Base-by-base conservation (phyloP, 139 green algal species). In the Auxenochlorella protothecoides region DNA sequence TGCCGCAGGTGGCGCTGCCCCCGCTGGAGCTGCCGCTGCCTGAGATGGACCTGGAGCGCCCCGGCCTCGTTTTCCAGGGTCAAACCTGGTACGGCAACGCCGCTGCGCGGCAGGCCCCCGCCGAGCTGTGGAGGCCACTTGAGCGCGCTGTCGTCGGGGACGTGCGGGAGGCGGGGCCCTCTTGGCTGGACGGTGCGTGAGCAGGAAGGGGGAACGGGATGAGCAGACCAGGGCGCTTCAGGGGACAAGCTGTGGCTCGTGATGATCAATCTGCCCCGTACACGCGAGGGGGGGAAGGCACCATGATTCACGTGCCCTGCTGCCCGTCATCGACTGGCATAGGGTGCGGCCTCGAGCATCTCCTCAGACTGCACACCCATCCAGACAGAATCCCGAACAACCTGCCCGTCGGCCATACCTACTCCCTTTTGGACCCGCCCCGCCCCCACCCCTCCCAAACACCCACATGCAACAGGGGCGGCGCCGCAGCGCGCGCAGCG, bases 1-100 rank as follows among this genome's bases (percentile, higher is more conserved):
- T 68, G 16, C 13, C 66, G 10, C 78, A 86, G 79, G 85, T 75
- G 12, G 77, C 80, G 55, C 55, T 62, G 4, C 65, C 64, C 4
- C 68, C 75, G 4, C 60, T 88, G 27, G 68, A 85, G 15, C 79
- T 93, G 70, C 79, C 76, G 2, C 75, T 97, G 75, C 91, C 91
- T 2, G 11, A 69, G 3, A 74, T 97, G 2, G 76, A 87, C 68
- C 61, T 78, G 54, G 74, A 83, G 12, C 72, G 84, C 8, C 76
- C 90, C 53, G 60, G 77, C 12, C 74, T 96, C 15, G 68, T 78
- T 11, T 90, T 83, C 62, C 78, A 87, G 55, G 88, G 92, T 69
- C 76, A 87, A 61, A 74, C 78, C 5, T 84, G 71, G 63, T 88
- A 86, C 72, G 82, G 74, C 59, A 84, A 85, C 55, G 75, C 71